Percentiles rank a stretch among this genome's conserved stretches.
Evolutionary conservation across 1,284 basidiomycete genomes (phyloP).

Genomic region (Boletus smithii): DNA sequence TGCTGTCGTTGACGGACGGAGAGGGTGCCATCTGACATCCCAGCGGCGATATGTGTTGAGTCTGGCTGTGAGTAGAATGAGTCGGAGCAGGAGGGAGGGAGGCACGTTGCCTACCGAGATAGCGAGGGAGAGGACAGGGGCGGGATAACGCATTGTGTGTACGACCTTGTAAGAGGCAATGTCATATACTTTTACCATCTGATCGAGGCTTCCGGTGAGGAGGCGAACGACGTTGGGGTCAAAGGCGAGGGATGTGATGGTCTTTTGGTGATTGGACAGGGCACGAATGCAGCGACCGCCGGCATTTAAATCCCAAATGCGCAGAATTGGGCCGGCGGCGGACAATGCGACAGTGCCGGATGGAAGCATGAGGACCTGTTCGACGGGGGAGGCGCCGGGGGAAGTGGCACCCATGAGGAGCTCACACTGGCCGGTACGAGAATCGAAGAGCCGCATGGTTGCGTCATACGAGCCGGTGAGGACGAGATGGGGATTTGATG

Average conservation of each 20-base stretch:
- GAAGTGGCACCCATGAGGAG: conserved; percentile 73
- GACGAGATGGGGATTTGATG: conserved; percentile 80
- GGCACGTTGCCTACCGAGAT: conserved; percentile 57
- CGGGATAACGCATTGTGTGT: conserved; percentile 98
- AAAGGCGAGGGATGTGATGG: conserved; percentile 86
- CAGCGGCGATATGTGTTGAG: conserved; percentile 93
- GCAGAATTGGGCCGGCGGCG: conserved; percentile 88
- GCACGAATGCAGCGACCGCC: conserved; percentile 87
- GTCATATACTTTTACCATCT: conserved; percentile 99
- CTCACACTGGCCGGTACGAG: conserved; percentile 75
- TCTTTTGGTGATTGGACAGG: conserved; percentile 97
- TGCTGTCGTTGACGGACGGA: conserved; percentile 82
- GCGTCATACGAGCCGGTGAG: conserved; percentile 95
- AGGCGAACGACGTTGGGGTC: conserved; percentile 75
- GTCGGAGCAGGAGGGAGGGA: not conserved
- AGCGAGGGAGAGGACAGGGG: conserved; percentile 88
- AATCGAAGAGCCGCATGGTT: conserved; percentile 87
- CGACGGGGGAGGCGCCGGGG: conserved; percentile 67
- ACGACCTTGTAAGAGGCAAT: conserved; percentile 91
- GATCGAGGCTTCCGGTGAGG: conserved; percentile 89
- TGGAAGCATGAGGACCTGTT: conserved; percentile 93
- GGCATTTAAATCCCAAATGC: conserved; percentile 94
- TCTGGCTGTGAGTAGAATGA: conserved; percentile 64
- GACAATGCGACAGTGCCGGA: conserved; percentile 86
- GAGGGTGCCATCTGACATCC: conserved; percentile 95